phyloP scores from a whole-genome alignment of 371 early-diverging fungal species.

The Mortierella sp. region DNA sequence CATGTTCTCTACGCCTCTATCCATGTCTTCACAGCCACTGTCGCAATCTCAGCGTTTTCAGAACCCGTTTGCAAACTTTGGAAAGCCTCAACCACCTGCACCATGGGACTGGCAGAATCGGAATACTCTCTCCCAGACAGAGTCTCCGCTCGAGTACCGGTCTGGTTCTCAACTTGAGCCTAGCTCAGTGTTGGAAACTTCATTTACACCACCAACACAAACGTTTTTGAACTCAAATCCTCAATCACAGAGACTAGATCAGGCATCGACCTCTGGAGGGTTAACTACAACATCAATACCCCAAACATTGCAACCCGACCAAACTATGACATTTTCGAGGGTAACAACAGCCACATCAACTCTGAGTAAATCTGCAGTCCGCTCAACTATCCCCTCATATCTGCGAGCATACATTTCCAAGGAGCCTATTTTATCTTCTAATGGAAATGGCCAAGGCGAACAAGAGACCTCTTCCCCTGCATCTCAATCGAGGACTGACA shows the following conservation, averaged over 20 bases:
- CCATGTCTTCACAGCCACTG: not conserved
- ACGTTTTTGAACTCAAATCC: not conserved
- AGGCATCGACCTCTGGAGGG: not conserved
- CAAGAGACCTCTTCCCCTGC: not conserved
- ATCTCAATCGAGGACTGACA: not conserved
- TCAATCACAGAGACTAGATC: not conserved
- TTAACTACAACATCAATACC: not conserved
- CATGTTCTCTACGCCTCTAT: not conserved
- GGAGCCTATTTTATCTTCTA: slow-evolving; percentile 5
- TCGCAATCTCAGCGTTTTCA: not conserved
- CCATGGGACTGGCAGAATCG: not conserved
- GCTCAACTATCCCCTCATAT: slow-evolving; percentile 15
- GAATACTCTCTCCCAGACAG: not conserved
- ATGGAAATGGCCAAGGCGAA: not conserved
- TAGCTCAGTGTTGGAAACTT: not conserved
- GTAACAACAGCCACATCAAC: not conserved
- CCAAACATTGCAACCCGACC: not conserved
- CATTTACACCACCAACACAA: not conserved
- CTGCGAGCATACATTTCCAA: slow-evolving; percentile 23
- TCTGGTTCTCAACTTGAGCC: not conserved
- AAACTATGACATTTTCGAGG: not conserved
- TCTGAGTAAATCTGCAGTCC: not conserved
- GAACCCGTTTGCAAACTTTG: not conserved
- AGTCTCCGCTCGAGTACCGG: not conserved
- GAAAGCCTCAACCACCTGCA: not conserved